These are phyloP conservation scores for Cardamine chenopodiifolia DNA, from an alignment of 345 rosid species.

Conservation along the genomic window DNA sequence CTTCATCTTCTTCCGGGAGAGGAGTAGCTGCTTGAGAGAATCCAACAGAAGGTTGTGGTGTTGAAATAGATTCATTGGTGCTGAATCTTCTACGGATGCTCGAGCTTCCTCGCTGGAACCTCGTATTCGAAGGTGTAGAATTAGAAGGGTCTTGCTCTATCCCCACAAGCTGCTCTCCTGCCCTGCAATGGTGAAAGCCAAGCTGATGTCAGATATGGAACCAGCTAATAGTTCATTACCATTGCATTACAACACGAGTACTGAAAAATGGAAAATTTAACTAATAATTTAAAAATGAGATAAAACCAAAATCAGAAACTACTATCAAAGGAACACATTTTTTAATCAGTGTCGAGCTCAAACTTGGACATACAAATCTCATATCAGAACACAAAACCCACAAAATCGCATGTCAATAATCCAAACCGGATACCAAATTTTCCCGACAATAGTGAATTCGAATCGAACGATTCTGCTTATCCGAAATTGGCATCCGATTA, in stretches of 20 bases:
- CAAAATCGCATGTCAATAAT: neutral
- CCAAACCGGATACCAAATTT: neutral
- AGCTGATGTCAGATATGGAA: neutral
- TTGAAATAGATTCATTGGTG: conserved; percentile 70
- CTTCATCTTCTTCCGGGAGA: conserved; percentile 79
- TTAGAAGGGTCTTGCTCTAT: conserved; percentile 89
- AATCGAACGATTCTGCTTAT: conserved; percentile 14
- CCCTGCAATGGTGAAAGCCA: conserved; percentile 55
- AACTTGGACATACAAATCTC: neutral
- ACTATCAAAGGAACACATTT: conserved; percentile 11
- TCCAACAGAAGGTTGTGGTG: conserved; percentile 71
- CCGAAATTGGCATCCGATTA: neutral
- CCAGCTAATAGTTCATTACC: neutral
- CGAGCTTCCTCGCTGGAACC: conserved; percentile 97
- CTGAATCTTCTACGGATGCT: conserved; percentile 85
- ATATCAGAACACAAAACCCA: conserved; percentile 15
- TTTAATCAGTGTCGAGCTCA: neutral
- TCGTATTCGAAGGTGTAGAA: conserved; percentile 86
- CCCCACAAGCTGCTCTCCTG: conserved; percentile 89
- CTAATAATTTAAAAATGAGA: conserved; percentile 5
- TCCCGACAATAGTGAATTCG: neutral
- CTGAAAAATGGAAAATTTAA: neutral
- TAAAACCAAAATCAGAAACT: neutral
- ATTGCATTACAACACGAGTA: neutral
- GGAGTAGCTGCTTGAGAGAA: conserved; percentile 80